Percentiles rank a stretch among this genome's conserved stretches.
These are phyloP conservation scores for Guadua angustifolia DNA, from an alignment of 176 grass and related monocot genomes.

Conservation along the genomic window DNA sequence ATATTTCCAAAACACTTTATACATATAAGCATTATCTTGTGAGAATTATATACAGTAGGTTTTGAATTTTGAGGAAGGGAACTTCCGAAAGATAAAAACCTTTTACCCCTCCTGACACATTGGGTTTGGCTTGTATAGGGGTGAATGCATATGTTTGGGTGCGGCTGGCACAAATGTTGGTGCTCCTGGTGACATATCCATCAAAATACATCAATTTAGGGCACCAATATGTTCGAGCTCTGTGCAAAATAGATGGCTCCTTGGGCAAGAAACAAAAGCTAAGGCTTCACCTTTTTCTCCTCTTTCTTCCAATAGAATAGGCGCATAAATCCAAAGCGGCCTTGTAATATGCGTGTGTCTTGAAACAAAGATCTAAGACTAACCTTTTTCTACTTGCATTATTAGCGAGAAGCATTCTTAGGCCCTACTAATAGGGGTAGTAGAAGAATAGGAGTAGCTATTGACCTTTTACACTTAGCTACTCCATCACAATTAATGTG, in stretches of 20 bases:
- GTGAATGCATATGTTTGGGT: conserved; percentile 24
- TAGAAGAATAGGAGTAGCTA: conserved; percentile 43
- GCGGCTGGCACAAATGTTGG: conserved; percentile 50
- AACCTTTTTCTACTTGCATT: conserved; percentile 24
- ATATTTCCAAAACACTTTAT: background rate
- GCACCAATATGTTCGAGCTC: conserved; percentile 58
- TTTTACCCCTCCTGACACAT: conserved; percentile 10
- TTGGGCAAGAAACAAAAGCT: conserved; percentile 58
- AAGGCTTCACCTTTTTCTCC: conserved; percentile 37
- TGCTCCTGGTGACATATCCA: conserved; percentile 52
- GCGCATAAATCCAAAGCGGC: conserved; percentile 46
- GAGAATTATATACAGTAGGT: too few species aligned
- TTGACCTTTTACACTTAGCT: conserved; percentile 52
- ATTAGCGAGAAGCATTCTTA: conserved; percentile 32
- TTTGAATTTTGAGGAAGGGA: background rate
- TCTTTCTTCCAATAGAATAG: conserved; percentile 52
- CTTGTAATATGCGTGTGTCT: conserved; percentile 64
- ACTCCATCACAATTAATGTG: conserved; percentile 52
- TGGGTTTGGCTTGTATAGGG: conserved; percentile 25
- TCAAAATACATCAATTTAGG: conserved; percentile 54
- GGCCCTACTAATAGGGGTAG: conserved; percentile 34
- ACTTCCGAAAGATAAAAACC: background rate
- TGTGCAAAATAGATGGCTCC: conserved; percentile 54
- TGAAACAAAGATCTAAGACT: conserved; percentile 55
- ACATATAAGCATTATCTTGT: too few species aligned